Conservation (phyloP, 169 alveolate species). For the Neospora caninum region DNA sequence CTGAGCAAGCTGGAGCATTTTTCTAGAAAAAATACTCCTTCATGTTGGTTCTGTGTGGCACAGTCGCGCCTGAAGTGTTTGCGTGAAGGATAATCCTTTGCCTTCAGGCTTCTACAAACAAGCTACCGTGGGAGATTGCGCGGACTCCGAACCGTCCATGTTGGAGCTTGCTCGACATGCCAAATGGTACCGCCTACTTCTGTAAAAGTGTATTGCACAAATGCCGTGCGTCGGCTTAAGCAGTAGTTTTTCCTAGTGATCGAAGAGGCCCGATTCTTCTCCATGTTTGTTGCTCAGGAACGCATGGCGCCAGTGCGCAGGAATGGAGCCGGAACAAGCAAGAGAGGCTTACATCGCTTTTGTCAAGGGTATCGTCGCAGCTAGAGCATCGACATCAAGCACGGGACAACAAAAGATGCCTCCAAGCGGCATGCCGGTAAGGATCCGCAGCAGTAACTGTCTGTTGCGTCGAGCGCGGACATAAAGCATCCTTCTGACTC, state of each 20-base stretch:
- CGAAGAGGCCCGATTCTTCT: too few species aligned
- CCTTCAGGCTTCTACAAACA: conserved; percentile 61
- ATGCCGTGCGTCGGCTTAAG: too few species aligned
- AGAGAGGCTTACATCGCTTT: neutral
- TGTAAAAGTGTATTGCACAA: too few species aligned
- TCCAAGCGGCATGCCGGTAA: neutral
- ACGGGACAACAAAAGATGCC: neutral
- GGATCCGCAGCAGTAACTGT: neutral
- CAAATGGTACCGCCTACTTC: conserved; percentile 37
- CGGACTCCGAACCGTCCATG: conserved; percentile 31
- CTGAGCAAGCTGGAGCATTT: too few species aligned
- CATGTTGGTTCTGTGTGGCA: too few species aligned
- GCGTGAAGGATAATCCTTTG: neutral
- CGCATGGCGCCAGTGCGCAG: conserved; percentile 42
- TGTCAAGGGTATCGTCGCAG: neutral
- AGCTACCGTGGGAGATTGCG: conserved; percentile 59
- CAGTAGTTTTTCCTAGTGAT: neutral
- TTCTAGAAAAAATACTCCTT: too few species aligned
- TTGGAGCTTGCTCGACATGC: conserved; percentile 12
- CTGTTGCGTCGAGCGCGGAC: neutral
- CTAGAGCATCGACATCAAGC: neutral
- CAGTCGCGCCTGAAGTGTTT: too few species aligned
- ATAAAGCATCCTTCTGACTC: too few species aligned
- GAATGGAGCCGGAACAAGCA: conserved; percentile 33
- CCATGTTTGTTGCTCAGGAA: neutral